phyloP scores from a whole-genome alignment of 805 yeast genomes.

The Pichia membranifaciens region DNA sequence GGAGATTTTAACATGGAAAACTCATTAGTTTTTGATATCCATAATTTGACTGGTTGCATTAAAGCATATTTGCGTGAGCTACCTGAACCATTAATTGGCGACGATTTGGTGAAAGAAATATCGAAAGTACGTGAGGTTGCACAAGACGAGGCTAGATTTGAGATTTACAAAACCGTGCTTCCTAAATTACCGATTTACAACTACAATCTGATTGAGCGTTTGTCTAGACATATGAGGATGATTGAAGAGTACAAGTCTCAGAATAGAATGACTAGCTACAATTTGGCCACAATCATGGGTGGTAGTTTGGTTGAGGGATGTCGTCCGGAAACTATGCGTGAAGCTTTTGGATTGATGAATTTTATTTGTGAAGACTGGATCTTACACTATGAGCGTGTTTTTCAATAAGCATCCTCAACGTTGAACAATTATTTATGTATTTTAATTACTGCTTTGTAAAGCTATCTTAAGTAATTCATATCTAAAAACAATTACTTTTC shows the following conservation, averaged over 20 bases:
- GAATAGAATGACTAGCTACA: constrained; percentile 85
- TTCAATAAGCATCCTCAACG: constrained; percentile 14
- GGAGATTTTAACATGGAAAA: constrained; percentile 44
- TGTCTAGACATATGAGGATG: constrained; percentile 63
- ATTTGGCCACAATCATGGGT: constrained; percentile 83
- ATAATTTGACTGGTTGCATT: constrained; percentile 83
- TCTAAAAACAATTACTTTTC: too few species aligned
- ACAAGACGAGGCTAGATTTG: constrained; percentile 22
- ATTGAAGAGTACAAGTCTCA: constrained; percentile 60
- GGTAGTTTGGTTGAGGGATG: constrained; percentile 56
- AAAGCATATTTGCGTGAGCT: constrained; percentile 78
- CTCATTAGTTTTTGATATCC: constrained; percentile 55
- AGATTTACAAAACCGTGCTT: constrained; percentile 22
- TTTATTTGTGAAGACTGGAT: constrained; percentile 47
- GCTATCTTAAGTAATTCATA: too few species aligned
- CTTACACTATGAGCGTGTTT: constrained; percentile 36
- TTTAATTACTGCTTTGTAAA: too few species aligned
- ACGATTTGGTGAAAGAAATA: constrained; percentile 56
- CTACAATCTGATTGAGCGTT: constrained; percentile 58
- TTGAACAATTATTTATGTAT: not conserved
- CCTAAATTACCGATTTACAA: constrained; percentile 55
- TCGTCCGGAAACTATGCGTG: constrained; percentile 39
- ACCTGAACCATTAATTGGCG: constrained; percentile 77
- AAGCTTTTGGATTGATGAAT: constrained; percentile 51
- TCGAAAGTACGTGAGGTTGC: constrained; percentile 30